Conservation (phyloP, 129 eudicot species). For the Scalesia atractyloides region DNA sequence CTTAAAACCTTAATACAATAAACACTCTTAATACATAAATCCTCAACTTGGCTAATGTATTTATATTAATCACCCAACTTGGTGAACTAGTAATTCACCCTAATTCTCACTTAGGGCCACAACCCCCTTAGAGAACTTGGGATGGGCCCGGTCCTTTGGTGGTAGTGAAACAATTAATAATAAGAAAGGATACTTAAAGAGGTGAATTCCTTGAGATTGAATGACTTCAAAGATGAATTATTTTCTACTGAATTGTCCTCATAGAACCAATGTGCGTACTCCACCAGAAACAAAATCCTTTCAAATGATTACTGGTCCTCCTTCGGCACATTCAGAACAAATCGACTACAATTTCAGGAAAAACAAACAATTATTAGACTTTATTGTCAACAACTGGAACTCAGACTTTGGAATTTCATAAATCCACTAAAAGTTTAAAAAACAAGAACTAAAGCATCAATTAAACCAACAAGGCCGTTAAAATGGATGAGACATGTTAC, state of each 20-base stretch:
- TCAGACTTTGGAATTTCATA: no score
- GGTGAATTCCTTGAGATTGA: conserved; percentile 91
- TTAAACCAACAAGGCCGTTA: not conserved
- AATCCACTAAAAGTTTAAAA: no score
- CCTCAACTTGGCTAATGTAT: no score
- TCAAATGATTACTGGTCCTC: conserved; percentile 98
- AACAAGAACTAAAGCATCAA: no score
- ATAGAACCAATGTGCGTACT: conserved; percentile 98
- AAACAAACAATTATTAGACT: conserved; percentile 21
- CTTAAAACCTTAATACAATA: no score
- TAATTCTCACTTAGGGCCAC: no score
- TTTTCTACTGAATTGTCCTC: conserved; percentile 95
- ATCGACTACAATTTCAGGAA: conserved; percentile 62
- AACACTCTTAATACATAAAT: no score
- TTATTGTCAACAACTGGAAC: no score
- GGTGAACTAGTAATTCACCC: no score
- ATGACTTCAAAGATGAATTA: conserved; percentile 92
- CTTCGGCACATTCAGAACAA: conserved; percentile 92
- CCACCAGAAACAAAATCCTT: conserved; percentile 95
- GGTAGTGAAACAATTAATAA: not conserved
- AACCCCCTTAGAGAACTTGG: no score
- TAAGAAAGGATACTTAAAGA: conserved; percentile 76
- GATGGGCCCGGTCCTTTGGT: no score
- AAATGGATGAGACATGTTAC: conserved; percentile 11
- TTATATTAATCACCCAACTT: no score